Base-by-base conservation (phyloP, 805 yeast genomes). In the Helenozyma baotianmanensis region DNA sequence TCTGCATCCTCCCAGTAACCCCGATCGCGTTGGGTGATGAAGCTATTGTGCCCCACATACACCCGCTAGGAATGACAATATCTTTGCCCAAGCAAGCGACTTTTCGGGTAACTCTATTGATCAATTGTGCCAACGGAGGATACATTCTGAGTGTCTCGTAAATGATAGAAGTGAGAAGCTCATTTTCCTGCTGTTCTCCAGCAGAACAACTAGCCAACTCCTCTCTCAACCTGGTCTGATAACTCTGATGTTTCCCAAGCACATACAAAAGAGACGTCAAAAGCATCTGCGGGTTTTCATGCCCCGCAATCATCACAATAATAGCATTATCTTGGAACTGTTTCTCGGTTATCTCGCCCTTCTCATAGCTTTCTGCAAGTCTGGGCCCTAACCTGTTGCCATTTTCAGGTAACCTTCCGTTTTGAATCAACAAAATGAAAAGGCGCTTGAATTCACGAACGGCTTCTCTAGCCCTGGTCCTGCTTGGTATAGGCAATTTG, bases 221-320 rank as follows among this genome's bases (percentile, higher is more conserved):
- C 3, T 34, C 10, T 25, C 73, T 46, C 5, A 69, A 36, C 8
- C 40, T 38, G 1, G 31, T 21, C 38, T 72, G 78, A 6, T 60
- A 35, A 1, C 41, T 30, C 1, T 53, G 54, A 41, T 66, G 32
- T 37, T 74, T 76, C 1, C 72, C 74, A 17, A 76, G 43, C 10
- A 72, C 40, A 36, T 66, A 76, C 2, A 76, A 41, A 5, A 70
- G 45, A 0, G 78, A 70, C 1, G 72, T 62, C 39, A 76, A 43
- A 9, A 76, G 51, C 15, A 77, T 47, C 38, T 74, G 76, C 0
- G 82, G 82, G 39, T 77, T 77, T 43, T 77, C 82, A 50, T 77
- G 82, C 0, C 82, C 82, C 0, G 82, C 82, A 27, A 77, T 72
- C 45, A 76, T 51, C 3, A 74, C 57, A 12, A 77, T 76, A 7